A percentile compares a stretch with the other conserved stretches of the same genome.
Evolutionary conservation across 1,284 basidiomycete species (phyloP).

Genomic region (Phellinidium pouzarii): DNA sequence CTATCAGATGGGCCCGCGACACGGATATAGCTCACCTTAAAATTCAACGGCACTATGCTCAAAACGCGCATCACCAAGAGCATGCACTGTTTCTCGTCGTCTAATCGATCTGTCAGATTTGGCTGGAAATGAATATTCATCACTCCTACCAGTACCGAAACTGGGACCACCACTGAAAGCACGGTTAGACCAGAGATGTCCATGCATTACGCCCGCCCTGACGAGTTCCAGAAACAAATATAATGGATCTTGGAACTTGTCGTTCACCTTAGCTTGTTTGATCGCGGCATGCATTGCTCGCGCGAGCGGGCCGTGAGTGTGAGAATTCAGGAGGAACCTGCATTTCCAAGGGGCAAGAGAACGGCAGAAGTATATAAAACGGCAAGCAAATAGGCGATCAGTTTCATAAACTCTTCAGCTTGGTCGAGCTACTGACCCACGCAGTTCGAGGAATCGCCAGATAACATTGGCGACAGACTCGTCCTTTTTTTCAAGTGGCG

Average conservation of each 20-base stretch:
- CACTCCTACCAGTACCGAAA: constrained; percentile 72
- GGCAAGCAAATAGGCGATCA: too few species aligned
- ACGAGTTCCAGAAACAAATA: constrained; percentile 91
- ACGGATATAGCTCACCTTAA: constrained; percentile 57
- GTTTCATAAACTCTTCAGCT: neutral
- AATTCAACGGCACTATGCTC: constrained; percentile 88
- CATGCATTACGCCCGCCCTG: constrained; percentile 92
- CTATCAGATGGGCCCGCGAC: neutral
- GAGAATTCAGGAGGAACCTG: constrained; percentile 83
- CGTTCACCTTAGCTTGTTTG: constrained; percentile 76
- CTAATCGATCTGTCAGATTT: constrained; percentile 30
- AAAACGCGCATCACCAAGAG: constrained; percentile 94
- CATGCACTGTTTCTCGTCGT: constrained; percentile 89
- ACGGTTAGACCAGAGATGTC: constrained; percentile 82
- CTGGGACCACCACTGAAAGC: constrained; percentile 92
- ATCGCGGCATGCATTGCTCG: constrained; percentile 85
- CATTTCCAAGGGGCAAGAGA: constrained; percentile 5
- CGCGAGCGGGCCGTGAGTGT: constrained; percentile 86
- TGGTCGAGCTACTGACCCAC: constrained; percentile 56
- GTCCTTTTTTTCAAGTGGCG: constrained; percentile 91
- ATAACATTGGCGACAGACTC: constrained; percentile 97
- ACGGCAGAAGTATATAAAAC: constrained; percentile 18
- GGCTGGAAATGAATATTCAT: neutral
- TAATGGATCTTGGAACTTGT: constrained; percentile 97
- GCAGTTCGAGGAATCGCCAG: constrained; percentile 94